A percentile compares a stretch with the other conserved stretches of the same genome.
Conservation (phyloP, 148 eudicot species). For the Rhododendron vialii region DNA sequence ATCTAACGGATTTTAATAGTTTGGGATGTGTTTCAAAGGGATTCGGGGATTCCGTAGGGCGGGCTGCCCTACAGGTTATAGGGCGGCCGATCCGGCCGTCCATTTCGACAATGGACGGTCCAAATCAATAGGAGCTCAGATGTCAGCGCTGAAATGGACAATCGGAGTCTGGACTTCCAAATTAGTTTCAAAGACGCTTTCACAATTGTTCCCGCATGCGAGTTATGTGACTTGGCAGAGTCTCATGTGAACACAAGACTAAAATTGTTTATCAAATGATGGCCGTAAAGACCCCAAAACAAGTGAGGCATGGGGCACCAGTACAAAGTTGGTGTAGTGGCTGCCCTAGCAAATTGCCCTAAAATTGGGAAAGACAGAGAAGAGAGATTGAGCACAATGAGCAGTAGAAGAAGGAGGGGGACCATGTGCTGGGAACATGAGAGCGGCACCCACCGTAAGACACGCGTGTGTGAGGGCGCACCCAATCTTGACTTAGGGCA, state of each 20-base stretch:
- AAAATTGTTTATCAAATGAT: not conserved
- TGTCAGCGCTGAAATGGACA: too few relatives aligned
- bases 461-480: constrained; percentile 5
- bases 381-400: not conserved
- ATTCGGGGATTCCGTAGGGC: too few relatives aligned
- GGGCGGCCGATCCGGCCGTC: too few relatives aligned
- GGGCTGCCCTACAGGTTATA: too few relatives aligned
- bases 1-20: too few relatives aligned
- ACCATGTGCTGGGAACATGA: constrained; percentile 8
- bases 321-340: not conserved
- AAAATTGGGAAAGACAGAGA: not conserved
- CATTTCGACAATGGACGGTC: too few relatives aligned
- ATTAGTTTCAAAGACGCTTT: too few relatives aligned
- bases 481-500: constrained; percentile 3
- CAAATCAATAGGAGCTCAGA: too few relatives aligned
- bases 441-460: constrained; percentile 7
- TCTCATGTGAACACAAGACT: not conserved
- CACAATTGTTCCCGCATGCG: too few relatives aligned
- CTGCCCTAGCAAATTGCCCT: not conserved
- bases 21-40: too few relatives aligned
- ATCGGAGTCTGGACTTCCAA: too few relatives aligned
- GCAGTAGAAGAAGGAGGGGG: not conserved
- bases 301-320: not conserved
- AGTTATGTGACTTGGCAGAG: too few relatives aligned
- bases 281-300: not conserved